phyloP scores from a whole-genome alignment of 306 rosid genomes.

The Luffa acutangula region DNA sequence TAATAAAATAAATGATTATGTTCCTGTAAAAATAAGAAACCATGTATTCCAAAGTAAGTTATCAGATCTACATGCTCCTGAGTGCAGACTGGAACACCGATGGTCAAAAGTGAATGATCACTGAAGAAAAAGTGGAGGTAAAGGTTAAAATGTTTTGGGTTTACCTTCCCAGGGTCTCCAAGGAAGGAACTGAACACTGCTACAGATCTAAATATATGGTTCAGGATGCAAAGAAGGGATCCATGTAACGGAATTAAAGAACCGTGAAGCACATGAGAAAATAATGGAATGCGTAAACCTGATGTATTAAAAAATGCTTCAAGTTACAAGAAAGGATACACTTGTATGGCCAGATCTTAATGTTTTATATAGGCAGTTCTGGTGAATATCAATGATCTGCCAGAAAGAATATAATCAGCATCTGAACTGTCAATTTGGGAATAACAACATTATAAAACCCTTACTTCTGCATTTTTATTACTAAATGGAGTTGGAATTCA shows the following conservation, averaged over 20 bases:
- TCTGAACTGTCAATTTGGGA: neutral
- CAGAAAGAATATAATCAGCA: constrained; percentile 26
- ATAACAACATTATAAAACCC: neutral
- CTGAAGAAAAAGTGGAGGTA: neutral
- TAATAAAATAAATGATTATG: neutral
- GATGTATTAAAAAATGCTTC: constrained; percentile 1
- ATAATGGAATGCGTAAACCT: neutral
- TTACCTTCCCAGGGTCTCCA: constrained; percentile 98
- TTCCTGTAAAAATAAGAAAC: neutral
- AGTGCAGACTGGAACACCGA: neutral
- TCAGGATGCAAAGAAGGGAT: constrained; percentile 29
- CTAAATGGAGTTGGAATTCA: neutral
- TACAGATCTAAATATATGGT: constrained; percentile 65
- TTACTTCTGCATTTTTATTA: neutral
- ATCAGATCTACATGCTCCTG: neutral
- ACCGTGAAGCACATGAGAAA: constrained; percentile 1
- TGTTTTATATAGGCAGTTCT: constrained; percentile 74
- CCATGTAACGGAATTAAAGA: constrained; percentile 1
- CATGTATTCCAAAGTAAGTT: neutral
- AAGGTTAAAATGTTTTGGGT: neutral
- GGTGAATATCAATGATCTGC: constrained; percentile 84
- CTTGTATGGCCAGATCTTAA: constrained; percentile 78
- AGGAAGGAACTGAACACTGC: constrained; percentile 86
- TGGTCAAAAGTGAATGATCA: neutral
- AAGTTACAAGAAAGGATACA: constrained; percentile 53